Evolutionary conservation across 2,329 filamentous ascomycete species (phyloP).

Genomic region (Corniculantispora saksenae): DNA sequence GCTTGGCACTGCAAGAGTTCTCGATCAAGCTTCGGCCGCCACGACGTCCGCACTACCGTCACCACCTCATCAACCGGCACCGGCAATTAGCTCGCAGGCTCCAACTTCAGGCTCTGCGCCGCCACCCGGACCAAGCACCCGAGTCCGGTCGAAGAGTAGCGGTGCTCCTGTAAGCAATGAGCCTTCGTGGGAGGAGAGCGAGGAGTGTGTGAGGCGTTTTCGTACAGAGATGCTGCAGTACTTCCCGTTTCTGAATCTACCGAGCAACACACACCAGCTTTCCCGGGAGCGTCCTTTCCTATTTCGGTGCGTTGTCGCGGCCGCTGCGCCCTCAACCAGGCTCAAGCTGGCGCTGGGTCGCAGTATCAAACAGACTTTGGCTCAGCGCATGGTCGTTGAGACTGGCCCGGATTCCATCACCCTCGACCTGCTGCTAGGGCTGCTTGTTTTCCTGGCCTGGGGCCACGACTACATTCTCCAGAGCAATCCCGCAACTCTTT

Average conservation of each 20-base stretch:
- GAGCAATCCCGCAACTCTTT: background rate
- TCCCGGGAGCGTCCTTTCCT: background rate
- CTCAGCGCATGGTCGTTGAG: background rate
- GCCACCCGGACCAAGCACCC: background rate
- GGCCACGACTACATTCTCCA: background rate
- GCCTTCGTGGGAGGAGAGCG: background rate
- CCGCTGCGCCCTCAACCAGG: background rate
- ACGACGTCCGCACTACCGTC: background rate
- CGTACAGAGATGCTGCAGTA: conserved; percentile 1
- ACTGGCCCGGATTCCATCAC: background rate
- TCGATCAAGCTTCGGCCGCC: background rate
- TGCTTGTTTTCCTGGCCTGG: background rate
- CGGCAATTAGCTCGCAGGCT: background rate
- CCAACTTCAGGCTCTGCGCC: background rate
- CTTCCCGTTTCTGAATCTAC: background rate
- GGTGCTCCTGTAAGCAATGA: background rate
- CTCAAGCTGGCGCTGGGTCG: background rate
- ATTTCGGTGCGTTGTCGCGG: background rate
- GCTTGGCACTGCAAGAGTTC: background rate
- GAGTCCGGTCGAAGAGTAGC: background rate
- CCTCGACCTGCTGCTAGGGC: background rate
- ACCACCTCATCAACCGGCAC: background rate
- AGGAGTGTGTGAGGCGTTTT: background rate
- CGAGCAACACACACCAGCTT: background rate
- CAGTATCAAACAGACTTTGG: background rate